Conservation (phyloP, 1,139 yeast genomes). For the Taiozyma sp. region DNA sequence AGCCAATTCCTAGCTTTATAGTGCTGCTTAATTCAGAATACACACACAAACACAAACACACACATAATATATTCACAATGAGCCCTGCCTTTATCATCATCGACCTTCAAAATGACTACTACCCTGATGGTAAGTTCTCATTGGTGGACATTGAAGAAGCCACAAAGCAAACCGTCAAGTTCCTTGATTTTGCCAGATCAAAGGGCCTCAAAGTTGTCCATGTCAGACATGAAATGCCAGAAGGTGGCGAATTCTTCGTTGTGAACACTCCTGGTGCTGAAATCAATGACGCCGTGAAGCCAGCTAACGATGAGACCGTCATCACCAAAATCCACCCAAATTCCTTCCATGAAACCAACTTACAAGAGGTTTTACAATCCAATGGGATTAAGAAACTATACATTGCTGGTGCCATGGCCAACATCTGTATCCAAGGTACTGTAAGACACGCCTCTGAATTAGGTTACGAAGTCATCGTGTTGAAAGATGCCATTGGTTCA, state of each 20-base stretch:
- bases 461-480: constrained; percentile 11
- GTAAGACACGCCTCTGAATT: constrained; percentile 14
- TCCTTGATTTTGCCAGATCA: constrained; percentile 10
- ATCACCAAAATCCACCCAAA: constrained; percentile 12
- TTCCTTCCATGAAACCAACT: constrained; percentile 10
- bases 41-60: too few species aligned
- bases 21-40: too few species aligned
- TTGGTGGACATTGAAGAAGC: constrained; percentile 10
- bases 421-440: constrained; percentile 17
- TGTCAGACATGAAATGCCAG: constrained; percentile 10
- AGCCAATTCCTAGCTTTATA: too few species aligned
- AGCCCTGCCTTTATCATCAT: constrained; percentile 12
- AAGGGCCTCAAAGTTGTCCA: constrained; percentile 9
- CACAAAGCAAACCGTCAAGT: constrained; percentile 7
- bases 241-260: constrained; percentile 6
- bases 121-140: constrained; percentile 9
- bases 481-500: constrained; percentile 16
- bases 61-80: not conserved
- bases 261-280: constrained; percentile 8
- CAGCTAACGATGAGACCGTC: constrained; percentile 7
- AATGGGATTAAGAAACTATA: constrained; percentile 7
- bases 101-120: constrained; percentile 19
- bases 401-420: constrained; percentile 17
- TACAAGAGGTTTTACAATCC: constrained; percentile 6
- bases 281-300: constrained; percentile 9